Conservation (phyloP, 352 stramenopile genomes). For the Phytophthora palmivora region DNA sequence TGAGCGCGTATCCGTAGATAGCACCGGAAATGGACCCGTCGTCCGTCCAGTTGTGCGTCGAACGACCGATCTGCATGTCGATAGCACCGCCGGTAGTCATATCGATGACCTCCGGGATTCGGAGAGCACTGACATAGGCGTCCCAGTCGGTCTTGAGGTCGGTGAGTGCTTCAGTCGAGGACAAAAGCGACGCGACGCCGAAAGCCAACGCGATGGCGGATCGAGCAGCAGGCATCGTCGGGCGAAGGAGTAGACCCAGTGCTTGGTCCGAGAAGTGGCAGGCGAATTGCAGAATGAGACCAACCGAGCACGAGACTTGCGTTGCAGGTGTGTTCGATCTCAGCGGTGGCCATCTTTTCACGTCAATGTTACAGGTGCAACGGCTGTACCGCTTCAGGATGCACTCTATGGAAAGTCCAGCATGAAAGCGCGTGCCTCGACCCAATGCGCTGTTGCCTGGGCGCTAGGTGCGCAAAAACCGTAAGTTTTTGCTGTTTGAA, state of each 20-base stretch:
- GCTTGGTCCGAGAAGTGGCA: conserved; percentile 2
- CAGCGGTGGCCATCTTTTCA: conserved; percentile 21
- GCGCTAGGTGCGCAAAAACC: conserved; percentile 15
- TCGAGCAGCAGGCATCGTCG: conserved; percentile 31
- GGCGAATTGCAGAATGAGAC: conserved; percentile 33
- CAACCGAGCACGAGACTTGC: not conserved
- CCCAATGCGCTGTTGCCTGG: conserved; percentile 23
- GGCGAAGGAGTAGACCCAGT: conserved; percentile 3
- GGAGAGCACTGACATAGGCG: conserved; percentile 43
- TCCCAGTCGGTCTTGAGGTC: conserved; percentile 55
- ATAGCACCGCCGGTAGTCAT: conserved; percentile 38
- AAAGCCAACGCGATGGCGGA: conserved; percentile 8
- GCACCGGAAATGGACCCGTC: conserved; percentile 36
- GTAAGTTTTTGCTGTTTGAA: conserved; percentile 39
- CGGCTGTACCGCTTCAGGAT: conserved; percentile 3
- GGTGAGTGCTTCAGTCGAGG: conserved; percentile 21
- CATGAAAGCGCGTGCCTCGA: conserved; percentile 25
- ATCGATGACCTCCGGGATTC: conserved; percentile 54
- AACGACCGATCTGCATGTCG: conserved; percentile 51
- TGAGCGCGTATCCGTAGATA: conserved; percentile 56
- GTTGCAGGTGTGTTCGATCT: conserved; percentile 19
- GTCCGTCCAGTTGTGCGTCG: conserved; percentile 47
- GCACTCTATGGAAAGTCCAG: conserved; percentile 41
- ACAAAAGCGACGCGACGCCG: conserved; percentile 5
- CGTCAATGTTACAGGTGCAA: conserved; percentile 7